Evolutionary conservation across 208 protist genomes (phyloP), one percentile per base, ranked within the genome.

Genomic region (Crithidia sp.): DNA sequence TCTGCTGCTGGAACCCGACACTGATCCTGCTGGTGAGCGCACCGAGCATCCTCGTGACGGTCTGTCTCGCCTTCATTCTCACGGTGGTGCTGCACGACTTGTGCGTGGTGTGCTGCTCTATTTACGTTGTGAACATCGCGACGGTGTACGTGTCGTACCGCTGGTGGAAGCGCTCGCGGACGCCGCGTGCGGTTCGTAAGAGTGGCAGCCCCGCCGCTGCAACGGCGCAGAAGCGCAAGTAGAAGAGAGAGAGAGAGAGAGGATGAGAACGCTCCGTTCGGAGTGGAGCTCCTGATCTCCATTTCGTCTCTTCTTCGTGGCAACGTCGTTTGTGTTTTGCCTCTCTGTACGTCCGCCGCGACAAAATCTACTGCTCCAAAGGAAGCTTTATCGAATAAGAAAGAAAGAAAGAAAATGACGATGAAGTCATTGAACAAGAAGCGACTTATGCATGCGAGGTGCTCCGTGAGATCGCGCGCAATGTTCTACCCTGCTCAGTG

Each of bases 51-150:
- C 39, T 85, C 17, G 72, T 65, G 4, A 85, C 85, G 14, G 63
- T 87, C 13, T 74, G 76, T 19, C 52, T 94, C 12, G 76, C 86
- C 36, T 84, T 81, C 44, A 83, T 94, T 37, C 76, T 94, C 13
- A 79, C 65, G 0, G 49, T 90, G 36, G 69, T 90, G 19, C 54
- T 94, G 72, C 76, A 82, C 16, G 89, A 94, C 53, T 16, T 94
- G 10, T 94, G 89, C 58, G 28, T 92, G 0, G 89, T 94, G 54
- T 94, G 89, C 80, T 84, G 72, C 64, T 86, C 77, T 8, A 88
- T 82, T n/a, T 94, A 94, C 72, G 76, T 91, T n/a, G 86, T 94
- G 36, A 94, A 94, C 63, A 59, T 91, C 49, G 43, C 72, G 6
- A 83, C 83, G 5, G 82, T 68, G 57, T 55, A 74, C 43, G 28